Conservation (phyloP, 768 basidiomycete genomes). For the Crucibulum laeve region DNA sequence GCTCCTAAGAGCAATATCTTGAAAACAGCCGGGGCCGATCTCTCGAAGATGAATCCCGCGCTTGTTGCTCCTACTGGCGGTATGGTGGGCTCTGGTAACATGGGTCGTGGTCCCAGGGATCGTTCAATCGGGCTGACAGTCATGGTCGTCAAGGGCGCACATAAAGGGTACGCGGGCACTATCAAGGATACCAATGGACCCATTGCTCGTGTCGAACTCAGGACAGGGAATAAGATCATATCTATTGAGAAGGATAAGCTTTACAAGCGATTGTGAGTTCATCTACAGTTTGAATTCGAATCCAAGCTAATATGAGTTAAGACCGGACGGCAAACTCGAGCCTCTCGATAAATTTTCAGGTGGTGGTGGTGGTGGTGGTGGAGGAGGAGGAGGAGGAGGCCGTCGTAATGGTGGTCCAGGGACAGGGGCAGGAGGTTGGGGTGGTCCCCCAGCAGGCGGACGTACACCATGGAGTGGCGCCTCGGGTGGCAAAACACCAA, state of each 20-base stretch:
- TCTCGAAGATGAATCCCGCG: constrained; percentile 91
- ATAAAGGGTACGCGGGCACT: constrained; percentile 87
- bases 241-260: constrained; percentile 81
- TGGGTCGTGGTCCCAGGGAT: constrained; percentile 79
- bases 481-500: constrained; percentile 53
- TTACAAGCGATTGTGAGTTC: constrained; percentile 62
- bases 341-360: constrained; percentile 35
- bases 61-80: constrained; percentile 61
- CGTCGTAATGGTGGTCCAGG: not conserved
- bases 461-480: constrained; percentile 16
- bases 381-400: constrained; percentile 6
- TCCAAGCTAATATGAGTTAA: constrained; percentile 15
- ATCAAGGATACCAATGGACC: constrained; percentile 94
- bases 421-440: not conserved
- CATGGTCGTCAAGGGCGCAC: constrained; percentile 77
- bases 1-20: constrained; percentile 80
- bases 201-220: constrained; percentile 87
- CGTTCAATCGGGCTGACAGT: constrained; percentile 78
- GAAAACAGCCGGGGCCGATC: constrained; percentile 61
- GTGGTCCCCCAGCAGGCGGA: constrained; percentile 9
- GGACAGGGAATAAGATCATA: constrained; percentile 82
- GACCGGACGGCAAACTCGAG: constrained; percentile 53
- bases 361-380: constrained; percentile 14
- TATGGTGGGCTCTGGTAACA: constrained; percentile 75
- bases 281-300: not conserved